Base-by-base conservation (phyloP, 2,329 filamentous ascomycete species). In the Sphaceloma murrayae region DNA sequence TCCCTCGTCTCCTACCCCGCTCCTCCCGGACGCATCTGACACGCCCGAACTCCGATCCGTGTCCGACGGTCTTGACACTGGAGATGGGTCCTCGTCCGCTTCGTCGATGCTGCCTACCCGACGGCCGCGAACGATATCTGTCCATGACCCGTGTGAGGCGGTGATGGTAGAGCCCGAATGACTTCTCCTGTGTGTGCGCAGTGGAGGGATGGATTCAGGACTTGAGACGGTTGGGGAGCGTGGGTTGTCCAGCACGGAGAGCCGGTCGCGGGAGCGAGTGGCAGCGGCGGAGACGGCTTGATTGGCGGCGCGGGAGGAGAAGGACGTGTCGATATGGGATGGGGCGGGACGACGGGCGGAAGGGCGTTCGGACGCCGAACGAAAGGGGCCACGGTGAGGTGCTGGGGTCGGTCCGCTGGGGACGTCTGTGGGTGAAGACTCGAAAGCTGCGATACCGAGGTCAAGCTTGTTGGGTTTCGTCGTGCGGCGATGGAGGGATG, bases 381-480 rank as follows among this genome's bases (percentile, higher is more conserved):
- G 60, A 46, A n/a, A n/a, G 63, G 61, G n/a, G 10, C 17, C 19
- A 26, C 24, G 13, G 29, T 29, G 5, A 32, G 17, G 13, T 7
- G 8, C 8, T 7, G 19, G 30, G 43, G 13, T 43, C 16, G 46
- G 3, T 36, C 22, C 31, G 48, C 46, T 21, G 39, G n/a, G 10
- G 52, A 51, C 39, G 46, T 18, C 38, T 66, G 65, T 30, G 68
- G 65, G n/a, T n/a, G n/a, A n/a, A n/a, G n/a, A n/a, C n/a, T n/a
- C n/a, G 49, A 72, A 72, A 3, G 67, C 68, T 39, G 68, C 68
- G 19, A 62, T 59, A 45, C 67, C 67, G 21, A 72, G 64, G 40
- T 71, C 67, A 21, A 72, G 58, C 53, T 67, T 59, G 57, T 69
- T 49, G 51, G 68, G 61, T 58, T 72, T 62, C 51, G 68, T 68